Base-by-base conservation (phyloP, 2,329 filamentous ascomycete species). In the Xylariaceae sp. region DNA sequence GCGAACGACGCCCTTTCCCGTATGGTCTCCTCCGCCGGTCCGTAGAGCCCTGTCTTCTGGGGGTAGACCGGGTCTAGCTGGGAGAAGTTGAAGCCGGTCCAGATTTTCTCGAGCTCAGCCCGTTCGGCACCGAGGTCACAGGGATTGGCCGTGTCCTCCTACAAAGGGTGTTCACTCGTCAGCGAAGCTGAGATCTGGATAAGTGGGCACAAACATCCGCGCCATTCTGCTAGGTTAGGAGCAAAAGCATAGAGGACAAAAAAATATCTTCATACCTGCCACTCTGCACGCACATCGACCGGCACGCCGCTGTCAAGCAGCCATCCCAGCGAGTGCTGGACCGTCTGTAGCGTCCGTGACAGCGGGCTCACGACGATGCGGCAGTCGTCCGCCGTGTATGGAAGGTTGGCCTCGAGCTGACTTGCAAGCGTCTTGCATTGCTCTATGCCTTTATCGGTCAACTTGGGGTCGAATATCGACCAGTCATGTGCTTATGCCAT, bases 301-400 rank as follows among this genome's bases (percentile, higher is more conserved):
- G 52, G 52, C 11, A 59, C 54, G 2, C 51, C 55, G 26, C 44
- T 44, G 24, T 55, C 45, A 13, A 44, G 37, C 16, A 60, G 51
- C 56, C 56, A 60, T 19, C 47, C 41, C 24, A 60, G 51, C 33
- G 53, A 52, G 29, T 56, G 32, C 18, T 52, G 47, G 23, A 52
- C 54, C 4, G 57, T 59, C 40, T 60, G 48, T 12, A 60, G 32
- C 12, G 57, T 59, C 32, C 57, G 52, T 39, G 42, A 51, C 14
- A 57, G 40, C 7, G 57, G 57, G 38, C 57, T 60, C n/a, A 58
- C 56, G 12, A 60, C 46, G 44, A 60, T 54, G 19, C 49, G 52
- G 27, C 55, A 57, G 4, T 54, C 50, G 0, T 54, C 50, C 14
- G 35, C 33, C 2, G 39, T 19, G 29, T 53, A 53, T 13, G 46